Percentiles rank a stretch among this genome's conserved stretches.
These are phyloP conservation scores for Aureobasidium sp. DNA, from an alignment of 2,329 filamentous ascomycete species.

Conservation along the genomic window DNA sequence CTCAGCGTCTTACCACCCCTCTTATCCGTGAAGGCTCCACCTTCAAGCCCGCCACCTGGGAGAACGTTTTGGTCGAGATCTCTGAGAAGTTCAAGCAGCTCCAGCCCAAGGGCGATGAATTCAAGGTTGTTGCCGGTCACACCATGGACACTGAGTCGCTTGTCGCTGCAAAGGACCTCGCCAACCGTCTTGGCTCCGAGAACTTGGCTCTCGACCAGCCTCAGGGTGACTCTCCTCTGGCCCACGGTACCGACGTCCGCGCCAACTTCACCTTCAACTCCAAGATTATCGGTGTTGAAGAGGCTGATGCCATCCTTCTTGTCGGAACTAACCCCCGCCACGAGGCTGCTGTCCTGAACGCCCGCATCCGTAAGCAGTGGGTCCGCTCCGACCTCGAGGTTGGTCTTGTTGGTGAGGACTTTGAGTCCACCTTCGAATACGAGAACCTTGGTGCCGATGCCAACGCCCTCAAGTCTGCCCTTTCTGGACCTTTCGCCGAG, in stretches of 20 bases:
- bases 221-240: constrained; percentile 70
- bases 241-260: constrained; percentile 87
- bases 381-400: constrained; percentile 89
- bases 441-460: constrained; percentile 79
- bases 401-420: constrained; percentile 81
- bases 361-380: constrained; percentile 96
- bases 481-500: constrained; percentile 84
- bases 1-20: constrained; percentile 87
- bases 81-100: constrained; percentile 69
- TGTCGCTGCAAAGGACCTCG: constrained; percentile 93
- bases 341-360: constrained; percentile 91
- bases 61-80: constrained; percentile 87
- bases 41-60: constrained; percentile 90
- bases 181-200: constrained; percentile 92
- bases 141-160: constrained; percentile 87
- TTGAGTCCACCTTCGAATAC: constrained; percentile 91
- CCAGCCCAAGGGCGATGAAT: constrained; percentile 81
- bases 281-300: constrained; percentile 84
- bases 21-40: constrained; percentile 80
- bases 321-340: constrained; percentile 92
- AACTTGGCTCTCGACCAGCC: constrained; percentile 91
- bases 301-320: constrained; percentile 84
- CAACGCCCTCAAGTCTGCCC: constrained; percentile 71
- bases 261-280: constrained; percentile 98
- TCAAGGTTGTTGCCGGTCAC: constrained; percentile 89